A percentile compares a stretch with the other conserved stretches of the same genome.
These are phyloP conservation scores for Hymenoscyphus linearis DNA, from an alignment of 2,329 filamentous ascomycete genomes.

Conservation along the genomic window DNA sequence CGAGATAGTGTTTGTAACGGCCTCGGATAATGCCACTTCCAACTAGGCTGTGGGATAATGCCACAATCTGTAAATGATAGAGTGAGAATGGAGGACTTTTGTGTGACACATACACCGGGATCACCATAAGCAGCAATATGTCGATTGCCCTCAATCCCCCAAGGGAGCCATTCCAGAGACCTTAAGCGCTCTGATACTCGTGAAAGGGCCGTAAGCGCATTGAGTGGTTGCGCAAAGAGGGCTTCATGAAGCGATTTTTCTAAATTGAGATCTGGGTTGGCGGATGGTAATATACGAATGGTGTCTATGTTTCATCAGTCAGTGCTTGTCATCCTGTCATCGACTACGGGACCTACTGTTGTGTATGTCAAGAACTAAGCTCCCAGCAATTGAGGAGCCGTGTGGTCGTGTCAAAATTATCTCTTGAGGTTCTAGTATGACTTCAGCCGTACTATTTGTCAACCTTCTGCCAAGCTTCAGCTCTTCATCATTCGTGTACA, in stretches of 20 bases:
- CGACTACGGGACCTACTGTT: not conserved
- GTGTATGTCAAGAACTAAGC: conserved; percentile 1
- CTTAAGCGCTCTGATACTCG: not conserved
- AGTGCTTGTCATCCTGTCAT: not conserved
- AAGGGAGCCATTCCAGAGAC: conserved; percentile 1
- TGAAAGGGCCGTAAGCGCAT: not conserved
- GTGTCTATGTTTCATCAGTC: not conserved
- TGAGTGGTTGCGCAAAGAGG: not conserved
- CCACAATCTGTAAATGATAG: not conserved
- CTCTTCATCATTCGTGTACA: not conserved
- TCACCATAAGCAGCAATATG: not conserved
- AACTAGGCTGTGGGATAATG: not conserved
- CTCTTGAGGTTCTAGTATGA: not conserved
- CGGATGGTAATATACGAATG: not conserved
- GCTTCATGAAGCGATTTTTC: not conserved
- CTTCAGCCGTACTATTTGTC: not conserved
- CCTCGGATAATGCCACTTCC: not conserved
- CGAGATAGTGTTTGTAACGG: not conserved
- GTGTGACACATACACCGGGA: not conserved
- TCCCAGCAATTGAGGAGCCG: not conserved
- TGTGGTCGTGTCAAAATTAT: not conserved
- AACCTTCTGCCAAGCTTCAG: not conserved
- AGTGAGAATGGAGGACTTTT: not conserved
- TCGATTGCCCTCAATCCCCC: not conserved
- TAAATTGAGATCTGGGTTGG: not conserved